Evolutionary conservation across 768 basidiomycete genomes (phyloP).

Genomic region (Tubosaeta sp.): DNA sequence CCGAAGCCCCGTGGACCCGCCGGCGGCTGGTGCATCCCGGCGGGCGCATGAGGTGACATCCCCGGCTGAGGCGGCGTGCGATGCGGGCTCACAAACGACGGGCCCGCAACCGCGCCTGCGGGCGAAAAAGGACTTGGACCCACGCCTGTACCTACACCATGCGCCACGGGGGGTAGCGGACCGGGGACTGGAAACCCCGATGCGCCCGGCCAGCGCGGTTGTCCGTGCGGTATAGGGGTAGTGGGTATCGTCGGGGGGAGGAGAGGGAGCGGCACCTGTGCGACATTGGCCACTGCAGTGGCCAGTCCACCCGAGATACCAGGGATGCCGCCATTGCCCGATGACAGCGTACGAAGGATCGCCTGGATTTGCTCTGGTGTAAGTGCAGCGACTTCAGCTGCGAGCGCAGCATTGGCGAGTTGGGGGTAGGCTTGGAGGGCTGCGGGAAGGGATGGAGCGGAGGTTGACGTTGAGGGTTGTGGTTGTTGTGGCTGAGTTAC

Average conservation of each 20-base stretch:
- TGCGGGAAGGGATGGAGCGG: slow-evolving; percentile 19
- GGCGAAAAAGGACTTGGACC: slow-evolving; percentile 4
- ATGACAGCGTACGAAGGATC: slow-evolving; percentile 55
- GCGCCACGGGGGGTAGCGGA: slow-evolving; percentile 3
- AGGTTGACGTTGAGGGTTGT: slow-evolving; percentile 12
- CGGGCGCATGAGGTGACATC: slow-evolving; percentile 15
- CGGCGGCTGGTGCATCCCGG: slow-evolving; percentile 22
- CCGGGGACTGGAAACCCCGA: slow-evolving; percentile 20
- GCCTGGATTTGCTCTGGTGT: slow-evolving; percentile 74
- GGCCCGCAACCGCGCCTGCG: background rate
- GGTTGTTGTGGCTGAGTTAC: slow-evolving; percentile 9
- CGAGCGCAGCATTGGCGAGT: slow-evolving; percentile 49
- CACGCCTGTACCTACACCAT: too few relatives aligned
- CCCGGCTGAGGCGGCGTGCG: slow-evolving; percentile 25
- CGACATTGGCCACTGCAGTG: slow-evolving; percentile 21
- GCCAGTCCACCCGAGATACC: slow-evolving; percentile 29
- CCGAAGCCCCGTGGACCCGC: slow-evolving; percentile 24
- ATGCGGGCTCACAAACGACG: slow-evolving; percentile 15
- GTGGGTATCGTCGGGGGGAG: slow-evolving; percentile 9
- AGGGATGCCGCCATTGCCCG: slow-evolving; percentile 34
- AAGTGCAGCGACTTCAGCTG: slow-evolving; percentile 67
- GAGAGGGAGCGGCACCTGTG: slow-evolving; percentile 17
- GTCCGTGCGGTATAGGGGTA: slow-evolving; percentile 5
- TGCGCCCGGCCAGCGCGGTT: slow-evolving; percentile 20
- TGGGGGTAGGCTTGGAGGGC: slow-evolving; percentile 31